Evolutionary conservation across 805 yeast species (phyloP), one percentile per base, ranked within the genome.

Genomic region (Cyberlindnera sargentensis): DNA sequence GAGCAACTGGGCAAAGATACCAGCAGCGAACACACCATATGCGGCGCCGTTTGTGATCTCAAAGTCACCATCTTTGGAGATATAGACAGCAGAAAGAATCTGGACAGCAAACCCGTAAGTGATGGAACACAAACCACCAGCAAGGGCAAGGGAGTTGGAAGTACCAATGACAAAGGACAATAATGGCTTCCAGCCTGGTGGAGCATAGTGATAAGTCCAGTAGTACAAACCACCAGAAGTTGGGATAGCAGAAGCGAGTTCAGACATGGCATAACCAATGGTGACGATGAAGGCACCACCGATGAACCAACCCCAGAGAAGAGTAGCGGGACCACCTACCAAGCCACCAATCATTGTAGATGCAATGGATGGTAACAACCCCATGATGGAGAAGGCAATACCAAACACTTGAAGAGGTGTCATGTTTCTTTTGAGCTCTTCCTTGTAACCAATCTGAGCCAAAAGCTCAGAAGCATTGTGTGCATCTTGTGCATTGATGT

Each of bases 181-280:
- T 3, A 77, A 73, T 10, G 71, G 71, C 52, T 73, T 68, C 35
- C 66, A 52, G 2, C 51, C 45, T 36, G 64, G 70, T 1, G 84
- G 86, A 20, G 85, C 80, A 60, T 76, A 80, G 55, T 76, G 70
- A 58, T 67, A 75, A 6, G 82, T 73, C 75, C 81, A 76, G 60
- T 73, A 75, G 52, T 78, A 82, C 20, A 81, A 66, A 15, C 87
- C 87, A 40, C 87, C 87, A n/a, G 80, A 72, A 3, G 86, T 82
- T 30, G 89, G 87, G 52, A 78, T 71, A 2, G 84, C 70, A 27
- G 80, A 71, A 4, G 80, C 81, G 44, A 80, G 57, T 51, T 79
- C 81, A 11, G 82, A 67, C 75, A 82, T 71, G 7, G 79, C 67
- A 20, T 71, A 49, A 23, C 84, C 85, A n/a, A 78, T 70, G 6